Conservation (phyloP, 2,329 filamentous ascomycete genomes). For the Stemphylium vesicarium region DNA sequence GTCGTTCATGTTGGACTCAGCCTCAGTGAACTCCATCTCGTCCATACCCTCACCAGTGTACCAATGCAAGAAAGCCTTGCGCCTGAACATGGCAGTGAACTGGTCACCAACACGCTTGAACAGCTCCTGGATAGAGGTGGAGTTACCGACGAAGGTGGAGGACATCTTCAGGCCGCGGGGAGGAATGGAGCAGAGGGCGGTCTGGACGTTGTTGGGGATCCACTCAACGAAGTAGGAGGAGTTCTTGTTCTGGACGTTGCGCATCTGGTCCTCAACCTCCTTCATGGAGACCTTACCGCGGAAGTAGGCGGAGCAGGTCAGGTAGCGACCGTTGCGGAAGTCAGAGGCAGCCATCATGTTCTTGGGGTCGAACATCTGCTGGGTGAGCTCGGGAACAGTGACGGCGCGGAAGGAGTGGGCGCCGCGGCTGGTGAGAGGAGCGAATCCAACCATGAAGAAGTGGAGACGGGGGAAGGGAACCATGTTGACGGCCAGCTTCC, state of each 20-base stretch:
- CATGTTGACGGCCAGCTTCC: constrained; percentile 99
- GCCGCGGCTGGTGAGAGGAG: constrained; percentile 91
- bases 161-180: constrained; percentile 99
- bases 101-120: constrained; percentile 99
- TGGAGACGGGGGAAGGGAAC: constrained; percentile 99
- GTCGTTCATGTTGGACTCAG: constrained; percentile 99
- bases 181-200: constrained; percentile 97
- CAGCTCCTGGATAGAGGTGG: constrained; percentile 98
- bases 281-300: constrained; percentile 99
- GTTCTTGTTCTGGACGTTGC: constrained; percentile 99
- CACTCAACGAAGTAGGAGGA: constrained; percentile 99
- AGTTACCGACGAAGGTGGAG: constrained; percentile 98
- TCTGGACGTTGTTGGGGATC: constrained; percentile 99
- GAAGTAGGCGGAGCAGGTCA: constrained; percentile 99
- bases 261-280: constrained; percentile 99
- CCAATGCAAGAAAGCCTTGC: constrained; percentile 99
- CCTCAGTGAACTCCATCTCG: constrained; percentile 99
- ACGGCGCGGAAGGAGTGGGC: constrained; percentile 97
- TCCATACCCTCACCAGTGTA: constrained; percentile 99
- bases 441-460: constrained; percentile 99
- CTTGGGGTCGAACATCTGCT: constrained; percentile 99
- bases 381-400: constrained; percentile 96
- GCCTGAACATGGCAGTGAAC: constrained; percentile 99
- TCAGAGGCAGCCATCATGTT: constrained; percentile 99
- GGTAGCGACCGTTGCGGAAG: constrained; percentile 99